A percentile compares a stretch with the other conserved stretches of the same genome.
Evolutionary conservation across 192 early-diverging fungal species (phyloP).

Genomic region (Bifiguratus adelaidae): DNA sequence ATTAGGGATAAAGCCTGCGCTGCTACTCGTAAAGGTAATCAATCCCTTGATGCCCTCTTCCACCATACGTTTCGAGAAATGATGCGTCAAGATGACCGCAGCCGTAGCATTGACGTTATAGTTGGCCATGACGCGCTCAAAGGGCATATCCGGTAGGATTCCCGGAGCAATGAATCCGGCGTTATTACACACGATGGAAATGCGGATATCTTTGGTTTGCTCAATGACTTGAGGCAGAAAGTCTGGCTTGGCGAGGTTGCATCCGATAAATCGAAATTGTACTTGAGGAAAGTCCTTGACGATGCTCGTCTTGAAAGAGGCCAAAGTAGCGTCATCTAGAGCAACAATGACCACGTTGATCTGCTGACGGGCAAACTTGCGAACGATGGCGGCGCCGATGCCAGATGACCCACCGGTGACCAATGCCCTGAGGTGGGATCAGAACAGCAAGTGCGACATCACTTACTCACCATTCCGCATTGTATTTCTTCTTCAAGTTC

Average conservation of each 20-base stretch:
- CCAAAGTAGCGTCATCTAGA: conserved; percentile 30
- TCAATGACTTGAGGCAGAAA: conserved; percentile 30
- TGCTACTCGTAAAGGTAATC: conserved; percentile 41
- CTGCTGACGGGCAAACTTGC: conserved; percentile 34
- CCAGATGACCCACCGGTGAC: conserved; percentile 49
- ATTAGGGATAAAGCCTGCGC: conserved; percentile 37
- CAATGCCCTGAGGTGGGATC: conserved; percentile 22
- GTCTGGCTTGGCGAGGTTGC: conserved; percentile 32
- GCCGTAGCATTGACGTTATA: conserved; percentile 42
- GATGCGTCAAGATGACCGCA: conserved; percentile 32
- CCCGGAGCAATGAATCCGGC: conserved; percentile 47
- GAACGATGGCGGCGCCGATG: conserved; percentile 43
- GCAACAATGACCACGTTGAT: conserved; percentile 47
- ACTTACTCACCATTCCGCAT: conserved; percentile 28
- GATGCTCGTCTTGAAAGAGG: conserved; percentile 15
- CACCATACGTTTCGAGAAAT: conserved; percentile 34
- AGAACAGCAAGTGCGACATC: not conserved
- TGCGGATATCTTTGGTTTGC: conserved; percentile 28
- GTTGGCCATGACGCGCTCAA: conserved; percentile 31
- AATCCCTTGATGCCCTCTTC: conserved; percentile 18
- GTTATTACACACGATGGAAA: conserved; percentile 50
- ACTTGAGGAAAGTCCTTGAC: conserved; percentile 22
- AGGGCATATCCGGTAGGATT: conserved; percentile 26
- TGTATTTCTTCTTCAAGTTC: conserved; percentile 43
- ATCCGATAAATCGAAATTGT: conserved; percentile 35